Evolutionary conservation across 208 protist genomes (phyloP).

Genomic region (Trypanosoma rangeli): DNA sequence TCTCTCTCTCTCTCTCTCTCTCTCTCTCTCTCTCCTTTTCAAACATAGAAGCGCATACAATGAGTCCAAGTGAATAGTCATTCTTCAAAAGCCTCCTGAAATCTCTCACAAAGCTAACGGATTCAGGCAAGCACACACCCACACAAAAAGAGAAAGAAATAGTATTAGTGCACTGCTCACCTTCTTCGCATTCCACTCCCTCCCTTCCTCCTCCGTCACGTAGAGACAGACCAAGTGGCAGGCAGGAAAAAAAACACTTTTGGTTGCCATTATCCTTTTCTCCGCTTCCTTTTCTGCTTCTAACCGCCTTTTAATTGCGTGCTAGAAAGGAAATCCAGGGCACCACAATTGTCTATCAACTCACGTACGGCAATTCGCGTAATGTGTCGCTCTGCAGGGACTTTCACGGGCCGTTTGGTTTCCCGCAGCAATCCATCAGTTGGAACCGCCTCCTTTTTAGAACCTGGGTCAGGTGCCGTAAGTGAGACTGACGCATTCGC

Average conservation of each 20-base stretch:
- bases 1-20: not conserved
- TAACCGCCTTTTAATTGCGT: not conserved
- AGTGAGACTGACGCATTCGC: not conserved
- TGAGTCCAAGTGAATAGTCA: not conserved
- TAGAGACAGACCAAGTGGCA: not conserved
- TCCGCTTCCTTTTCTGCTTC: not conserved
- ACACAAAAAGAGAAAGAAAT: not conserved
- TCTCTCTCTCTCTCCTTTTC: not conserved
- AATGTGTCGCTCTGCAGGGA: not conserved
- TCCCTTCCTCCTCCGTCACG: not conserved
- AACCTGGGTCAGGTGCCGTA: not conserved
- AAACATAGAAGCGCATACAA: not conserved
- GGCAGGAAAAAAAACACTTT: not conserved
- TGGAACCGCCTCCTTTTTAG: not conserved
- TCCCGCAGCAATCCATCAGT: not conserved
- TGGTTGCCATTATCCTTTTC: not conserved
- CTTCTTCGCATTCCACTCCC: not conserved
- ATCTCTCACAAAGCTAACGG: not conserved
- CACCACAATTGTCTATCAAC: constrained; percentile 1
- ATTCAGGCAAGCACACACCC: not conserved
- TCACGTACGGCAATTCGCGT: not conserved
- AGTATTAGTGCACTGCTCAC: not conserved
- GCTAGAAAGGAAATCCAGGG: not conserved
- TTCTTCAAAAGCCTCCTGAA: not conserved
- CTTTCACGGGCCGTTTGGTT: not conserved